Evolutionary conservation across 176 grass and related monocot species (phyloP), one percentile per base, ranked within the genome.

Genomic region (Metroxylon sagu): DNA sequence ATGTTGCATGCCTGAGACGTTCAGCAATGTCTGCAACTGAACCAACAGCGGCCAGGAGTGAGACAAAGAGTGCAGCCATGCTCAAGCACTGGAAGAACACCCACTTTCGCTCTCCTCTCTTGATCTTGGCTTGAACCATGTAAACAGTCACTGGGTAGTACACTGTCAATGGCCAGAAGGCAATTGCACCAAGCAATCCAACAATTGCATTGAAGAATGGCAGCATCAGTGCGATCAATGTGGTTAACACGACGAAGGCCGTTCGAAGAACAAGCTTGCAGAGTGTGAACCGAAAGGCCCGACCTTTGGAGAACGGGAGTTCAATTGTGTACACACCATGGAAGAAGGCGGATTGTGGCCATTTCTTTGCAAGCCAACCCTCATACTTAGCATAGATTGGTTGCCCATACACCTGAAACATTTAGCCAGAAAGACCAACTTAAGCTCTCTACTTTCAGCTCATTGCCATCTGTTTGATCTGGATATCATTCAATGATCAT

Each of bases 161-260:
- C 1, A 96, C 86, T 4, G 92, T 96, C 17, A 90, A 53, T 49
- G 92, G 87, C 75, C 81, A 96, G 78, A 96, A 96, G 8, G 83
- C 86, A 25, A 85, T 16, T 26, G 92, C 75, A 14, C 92, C 92
- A 4, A 96, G 83, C 60, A 96, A 52, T 16, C 86, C 86, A 0
- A 96, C 72, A 29, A 96, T 68, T 48, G 91, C 91, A 67, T 95
- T 95, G 80, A 90, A 95, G 86, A 95, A 90, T 16, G 91, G 91
- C 17, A 90, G 83, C 90, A 87, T 68, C 19, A 95, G 68, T 5
- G 86, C 83, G 48, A 90, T 77, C 25, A 90, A 2, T 16, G 90
- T 95, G 6, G 90, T 95, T 25, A 39, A 4, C 14, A 71, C 49
- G 53, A 95, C 86, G 50, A 90, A 87, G 8, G 61, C 53, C 25